Evolutionary conservation across 1,284 basidiomycete species (phyloP).

Genomic region (Naganishia albida): DNA sequence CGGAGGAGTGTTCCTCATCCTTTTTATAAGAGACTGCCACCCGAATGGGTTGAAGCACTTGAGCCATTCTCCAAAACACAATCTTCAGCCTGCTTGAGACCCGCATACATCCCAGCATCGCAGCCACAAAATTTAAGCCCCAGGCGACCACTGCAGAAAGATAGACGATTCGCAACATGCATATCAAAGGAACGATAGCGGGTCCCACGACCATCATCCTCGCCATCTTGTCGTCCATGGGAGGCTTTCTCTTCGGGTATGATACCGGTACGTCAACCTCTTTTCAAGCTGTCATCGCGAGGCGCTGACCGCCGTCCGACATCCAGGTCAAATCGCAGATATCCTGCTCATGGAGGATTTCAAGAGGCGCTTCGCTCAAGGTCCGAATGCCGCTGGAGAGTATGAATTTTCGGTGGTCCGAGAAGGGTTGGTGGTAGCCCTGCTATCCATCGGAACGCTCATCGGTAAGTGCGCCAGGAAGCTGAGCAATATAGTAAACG

Average conservation of each 20-base stretch:
- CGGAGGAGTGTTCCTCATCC: too few relatives aligned
- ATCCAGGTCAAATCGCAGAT: conserved; percentile 76
- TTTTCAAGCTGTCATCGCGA: too few relatives aligned
- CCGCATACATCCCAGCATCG: too few relatives aligned
- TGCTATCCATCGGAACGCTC: conserved; percentile 56
- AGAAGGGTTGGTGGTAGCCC: conserved; percentile 65
- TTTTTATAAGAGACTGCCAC: too few relatives aligned
- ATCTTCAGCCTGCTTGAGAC: too few relatives aligned
- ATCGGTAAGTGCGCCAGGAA: conserved; percentile 37
- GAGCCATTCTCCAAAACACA: too few relatives aligned
- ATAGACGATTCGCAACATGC: neutral
- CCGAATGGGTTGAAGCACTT: too few relatives aligned
- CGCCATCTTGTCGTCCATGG: conserved; percentile 65
- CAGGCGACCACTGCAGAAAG: too few relatives aligned
- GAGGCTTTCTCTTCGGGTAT: conserved; percentile 70
- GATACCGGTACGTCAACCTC: neutral
- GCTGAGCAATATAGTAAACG: conserved; percentile 39
- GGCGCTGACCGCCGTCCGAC: too few relatives aligned
- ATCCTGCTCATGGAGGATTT: conserved; percentile 63
- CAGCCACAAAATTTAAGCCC: too few relatives aligned
- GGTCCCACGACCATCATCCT: conserved; percentile 36
- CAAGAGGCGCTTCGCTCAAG: conserved; percentile 34
- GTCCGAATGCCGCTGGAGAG: conserved; percentile 49
- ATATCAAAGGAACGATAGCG: conserved; percentile 7
- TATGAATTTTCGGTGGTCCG: conserved; percentile 62